These are phyloP conservation scores for Umbelopsis sp. DNA, from an alignment of 371 early-diverging fungal genomes.

Conservation along the genomic window DNA sequence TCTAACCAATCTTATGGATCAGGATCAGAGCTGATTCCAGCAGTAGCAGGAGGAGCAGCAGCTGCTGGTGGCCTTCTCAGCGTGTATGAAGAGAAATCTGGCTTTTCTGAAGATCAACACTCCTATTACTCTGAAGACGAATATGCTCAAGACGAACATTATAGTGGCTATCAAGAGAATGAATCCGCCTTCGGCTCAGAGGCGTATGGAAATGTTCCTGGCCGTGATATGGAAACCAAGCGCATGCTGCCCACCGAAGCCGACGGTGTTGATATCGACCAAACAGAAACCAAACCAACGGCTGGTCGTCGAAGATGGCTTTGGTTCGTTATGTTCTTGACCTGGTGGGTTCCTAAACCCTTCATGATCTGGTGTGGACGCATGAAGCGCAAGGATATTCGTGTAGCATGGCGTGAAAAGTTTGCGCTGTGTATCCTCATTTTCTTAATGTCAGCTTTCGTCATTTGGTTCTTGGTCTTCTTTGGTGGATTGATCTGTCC, in stretches of 20 bases:
- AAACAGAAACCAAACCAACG: slow-evolving; percentile 36
- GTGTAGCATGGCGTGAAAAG: slow-evolving; percentile 97
- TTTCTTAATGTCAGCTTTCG: slow-evolving; percentile 73
- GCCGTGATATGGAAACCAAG: slow-evolving; percentile 22
- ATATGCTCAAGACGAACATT: slow-evolving; percentile 30
- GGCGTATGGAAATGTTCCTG: slow-evolving; percentile 22
- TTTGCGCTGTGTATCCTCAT: slow-evolving; percentile 91
- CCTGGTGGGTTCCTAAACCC: slow-evolving; percentile 87
- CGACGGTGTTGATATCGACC: slow-evolving; percentile 46
- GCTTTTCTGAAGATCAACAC: slow-evolving; percentile 59
- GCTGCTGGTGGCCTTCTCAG: slow-evolving; percentile 35
- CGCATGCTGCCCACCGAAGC: slow-evolving; percentile 29
- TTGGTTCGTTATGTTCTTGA: slow-evolving; percentile 77
- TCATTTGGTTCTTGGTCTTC: slow-evolving; percentile 91
- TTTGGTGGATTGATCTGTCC: slow-evolving; percentile 91
- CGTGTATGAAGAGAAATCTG: slow-evolving; percentile 19
- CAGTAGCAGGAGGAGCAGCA: slow-evolving; percentile 17
- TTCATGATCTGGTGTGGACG: slow-evolving; percentile 70
- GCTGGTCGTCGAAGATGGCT: slow-evolving; percentile 77
- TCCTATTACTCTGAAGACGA: slow-evolving; percentile 77
- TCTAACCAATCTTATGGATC: slow-evolving; percentile 42
- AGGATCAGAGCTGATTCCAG: slow-evolving; percentile 31
- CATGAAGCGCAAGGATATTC: slow-evolving; percentile 83
- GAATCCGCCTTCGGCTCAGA: slow-evolving; percentile 34
- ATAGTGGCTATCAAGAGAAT: slow-evolving; percentile 25